These are phyloP conservation scores for Eustoma russellianum DNA, from an alignment of 257 asterid species.

Conservation along the genomic window DNA sequence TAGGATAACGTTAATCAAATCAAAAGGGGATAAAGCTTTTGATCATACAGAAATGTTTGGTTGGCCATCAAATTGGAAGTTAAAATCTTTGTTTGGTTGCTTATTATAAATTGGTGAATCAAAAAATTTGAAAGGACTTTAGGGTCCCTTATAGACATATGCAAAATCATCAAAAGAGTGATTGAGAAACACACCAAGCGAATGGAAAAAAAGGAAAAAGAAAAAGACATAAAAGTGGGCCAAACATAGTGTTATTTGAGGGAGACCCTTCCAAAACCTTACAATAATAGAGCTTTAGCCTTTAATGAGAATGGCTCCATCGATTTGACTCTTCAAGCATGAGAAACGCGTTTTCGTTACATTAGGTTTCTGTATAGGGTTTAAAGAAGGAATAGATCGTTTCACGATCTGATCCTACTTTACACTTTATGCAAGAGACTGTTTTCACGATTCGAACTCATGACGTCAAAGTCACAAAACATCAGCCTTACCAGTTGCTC, in stretches of 20 bases:
- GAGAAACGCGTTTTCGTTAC: too few relatives aligned
- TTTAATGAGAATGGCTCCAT: constrained; percentile 17
- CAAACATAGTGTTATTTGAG: constrained; percentile 10
- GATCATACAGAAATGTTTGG: too few relatives aligned
- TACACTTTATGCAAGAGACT: too few relatives aligned
- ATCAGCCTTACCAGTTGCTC: too few relatives aligned
- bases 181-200: constrained; percentile 16
- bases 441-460: too few relatives aligned
- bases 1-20: too few relatives aligned
- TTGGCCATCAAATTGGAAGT: too few relatives aligned
- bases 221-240: constrained; percentile 26
- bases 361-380: too few relatives aligned
- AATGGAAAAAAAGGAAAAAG: constrained; percentile 7
- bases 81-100: neutral
- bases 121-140: constrained; percentile 8
- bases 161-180: constrained; percentile 31
- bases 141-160: constrained; percentile 4
- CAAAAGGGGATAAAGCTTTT: too few relatives aligned
- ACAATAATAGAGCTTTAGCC: constrained; percentile 21
- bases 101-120: constrained; percentile 9
- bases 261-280: constrained; percentile 7
- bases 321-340: constrained; percentile 40
- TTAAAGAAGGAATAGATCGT: too few relatives aligned
- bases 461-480: too few relatives aligned
- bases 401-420: too few relatives aligned